Evolutionary conservation across 768 basidiomycete species (phyloP).

Genomic region (Pisolithus microcarpus): DNA sequence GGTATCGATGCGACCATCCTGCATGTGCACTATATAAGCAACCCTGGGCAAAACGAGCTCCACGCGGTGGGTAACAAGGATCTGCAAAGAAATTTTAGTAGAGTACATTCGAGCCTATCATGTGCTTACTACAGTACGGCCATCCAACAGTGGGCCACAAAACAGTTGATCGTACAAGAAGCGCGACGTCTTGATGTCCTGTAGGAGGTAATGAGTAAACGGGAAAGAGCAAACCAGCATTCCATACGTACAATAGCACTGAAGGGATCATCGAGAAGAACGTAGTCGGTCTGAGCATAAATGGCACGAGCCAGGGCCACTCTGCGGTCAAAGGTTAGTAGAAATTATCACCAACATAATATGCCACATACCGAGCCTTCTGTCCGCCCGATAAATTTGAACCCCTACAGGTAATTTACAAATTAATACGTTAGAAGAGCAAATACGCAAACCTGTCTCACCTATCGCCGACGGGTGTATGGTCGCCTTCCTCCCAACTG

Average conservation of each 20-base stretch:
- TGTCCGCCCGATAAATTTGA: slow-evolving; percentile 78
- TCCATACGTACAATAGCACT: slow-evolving; percentile 63
- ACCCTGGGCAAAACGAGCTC: slow-evolving; percentile 73
- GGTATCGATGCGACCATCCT: slow-evolving; percentile 74
- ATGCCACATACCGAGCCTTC: slow-evolving; percentile 57
- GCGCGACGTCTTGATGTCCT: slow-evolving; percentile 67
- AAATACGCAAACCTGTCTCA: slow-evolving; percentile 14
- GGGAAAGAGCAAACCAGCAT: neutral
- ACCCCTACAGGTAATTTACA: slow-evolving; percentile 34
- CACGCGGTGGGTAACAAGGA: slow-evolving; percentile 78
- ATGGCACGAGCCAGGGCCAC: slow-evolving; percentile 80
- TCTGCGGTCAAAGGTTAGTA: slow-evolving; percentile 28
- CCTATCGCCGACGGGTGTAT: slow-evolving; percentile 12
- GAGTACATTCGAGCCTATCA: neutral
- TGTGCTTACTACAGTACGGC: slow-evolving; percentile 58
- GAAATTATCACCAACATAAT: neutral
- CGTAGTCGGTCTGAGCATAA: slow-evolving; percentile 61
- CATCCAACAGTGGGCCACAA: slow-evolving; percentile 54
- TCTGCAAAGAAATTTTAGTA: slow-evolving; percentile 24
- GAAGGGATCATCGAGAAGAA: slow-evolving; percentile 75
- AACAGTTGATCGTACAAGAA: slow-evolving; percentile 59
- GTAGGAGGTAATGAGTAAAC: slow-evolving; percentile 1
- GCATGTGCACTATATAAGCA: slow-evolving; percentile 67
- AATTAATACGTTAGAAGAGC: neutral
- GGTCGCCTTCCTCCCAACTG: slow-evolving; percentile 37